Evolutionary conservation across 2,329 filamentous ascomycete genomes (phyloP), one percentile per base, ranked within the genome.

Genomic region (Endoconidiophora laricicola): DNA sequence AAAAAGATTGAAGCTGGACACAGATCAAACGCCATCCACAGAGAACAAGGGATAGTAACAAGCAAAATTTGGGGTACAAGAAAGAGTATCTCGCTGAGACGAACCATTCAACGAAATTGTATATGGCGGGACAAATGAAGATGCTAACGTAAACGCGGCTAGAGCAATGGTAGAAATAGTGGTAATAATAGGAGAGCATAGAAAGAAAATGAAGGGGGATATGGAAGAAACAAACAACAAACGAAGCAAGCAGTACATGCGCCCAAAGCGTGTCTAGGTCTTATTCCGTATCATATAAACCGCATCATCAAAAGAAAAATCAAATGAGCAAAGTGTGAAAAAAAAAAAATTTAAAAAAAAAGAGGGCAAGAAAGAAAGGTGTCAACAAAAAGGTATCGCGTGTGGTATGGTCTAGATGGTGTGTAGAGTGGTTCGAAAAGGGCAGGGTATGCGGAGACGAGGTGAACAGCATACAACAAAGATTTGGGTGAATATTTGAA

Each of bases 31-130:
- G 26, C 26, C 26, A 7, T 7, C 26, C 26, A 29, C 26, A 6
- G 26, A 23, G 12, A 43, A 43, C 33, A 57, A 56, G 57, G 55
- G 56, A 59, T 57, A 56, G 56, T 43, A 47, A 53, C 22, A 47
- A 47, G 48, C 44, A 49, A 50, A 44, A 10, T 29, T 18, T 18
- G 16, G 26, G 6, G 26, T 29, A 29, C 24, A 29, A 9, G 26
- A 29, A 29, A 29, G 26, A 29, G 10, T 29, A 29, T 29, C 26
- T 29, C 3, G 26, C 26, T 29, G 6, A 40, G 38, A 40, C 3
- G 14, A 40, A 40, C 38, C n/a, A 40, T 16, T 14, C n/a, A 40
- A 22, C 29, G 20, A 41, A 48, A 42, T 29, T 6, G 23, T 23
- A 20, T 14, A 39, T 39, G 33, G 38, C 37, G 14, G 16, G 14